Evolutionary conservation across 2,329 filamentous ascomycete species (phyloP).

Genomic region (Seiridium cupressi): DNA sequence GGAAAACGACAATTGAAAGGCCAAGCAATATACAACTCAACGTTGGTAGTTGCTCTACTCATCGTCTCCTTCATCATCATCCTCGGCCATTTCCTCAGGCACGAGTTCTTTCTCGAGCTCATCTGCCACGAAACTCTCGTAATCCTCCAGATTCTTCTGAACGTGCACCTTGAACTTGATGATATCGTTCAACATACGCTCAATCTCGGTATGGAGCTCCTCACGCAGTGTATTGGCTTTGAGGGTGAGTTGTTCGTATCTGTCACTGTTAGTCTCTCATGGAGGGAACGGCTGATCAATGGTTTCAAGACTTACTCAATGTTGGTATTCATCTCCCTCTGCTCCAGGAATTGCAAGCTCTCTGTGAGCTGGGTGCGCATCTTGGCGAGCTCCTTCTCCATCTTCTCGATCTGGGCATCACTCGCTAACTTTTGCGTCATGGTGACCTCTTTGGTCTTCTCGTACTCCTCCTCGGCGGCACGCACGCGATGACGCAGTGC

Average conservation of each 20-base stretch:
- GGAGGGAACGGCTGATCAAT: neutral
- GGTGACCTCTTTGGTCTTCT: slow-evolving; percentile 84
- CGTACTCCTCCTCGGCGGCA: slow-evolving; percentile 89
- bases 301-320: slow-evolving; percentile 68
- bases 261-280: slow-evolving; percentile 29
- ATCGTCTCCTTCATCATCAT: slow-evolving; percentile 4
- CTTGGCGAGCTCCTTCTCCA: slow-evolving; percentile 96
- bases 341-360: slow-evolving; percentile 87
- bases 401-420: slow-evolving; percentile 95
- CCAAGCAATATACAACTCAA: too few relatives aligned
- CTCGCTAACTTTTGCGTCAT: slow-evolving; percentile 83
- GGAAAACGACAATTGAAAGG: too few relatives aligned
- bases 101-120: slow-evolving; percentile 85
- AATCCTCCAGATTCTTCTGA: slow-evolving; percentile 88
- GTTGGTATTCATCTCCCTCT: slow-evolving; percentile 92
- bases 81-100: slow-evolving; percentile 48
- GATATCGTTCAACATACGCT: slow-evolving; percentile 92
- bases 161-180: slow-evolving; percentile 99
- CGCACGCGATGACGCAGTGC: slow-evolving; percentile 84
- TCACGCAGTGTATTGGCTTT: slow-evolving; percentile 83
- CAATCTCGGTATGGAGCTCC: slow-evolving; percentile 95
- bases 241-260: slow-evolving; percentile 89
- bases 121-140: slow-evolving; percentile 88
- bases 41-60: neutral
- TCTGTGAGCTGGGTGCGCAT: slow-evolving; percentile 84